These are phyloP conservation scores for Rutidosis leptorrhynchoides DNA, from an alignment of 129 eudicot genomes.

Conservation along the genomic window DNA sequence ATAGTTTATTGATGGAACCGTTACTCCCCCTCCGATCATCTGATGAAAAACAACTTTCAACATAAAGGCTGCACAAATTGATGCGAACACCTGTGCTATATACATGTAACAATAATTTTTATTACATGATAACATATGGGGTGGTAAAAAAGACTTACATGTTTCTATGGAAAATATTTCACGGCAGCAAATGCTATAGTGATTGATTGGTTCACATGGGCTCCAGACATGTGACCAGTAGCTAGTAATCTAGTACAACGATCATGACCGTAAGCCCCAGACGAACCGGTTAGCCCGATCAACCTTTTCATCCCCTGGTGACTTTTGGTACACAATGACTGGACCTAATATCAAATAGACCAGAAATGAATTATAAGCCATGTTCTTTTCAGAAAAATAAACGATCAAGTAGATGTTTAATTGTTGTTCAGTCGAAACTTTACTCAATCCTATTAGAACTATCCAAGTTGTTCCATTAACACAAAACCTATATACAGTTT, in stretches of 20 bases:
- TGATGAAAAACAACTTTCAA: conserved; percentile 69
- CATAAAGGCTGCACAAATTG: conserved; percentile 72
- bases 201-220: conserved; percentile 84
- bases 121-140: conserved; percentile 4
- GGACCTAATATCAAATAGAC: too few species aligned
- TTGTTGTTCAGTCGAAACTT: too few species aligned
- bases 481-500: too few species aligned
- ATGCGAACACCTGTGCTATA: conserved; percentile 69
- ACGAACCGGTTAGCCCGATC: conserved; percentile 69
- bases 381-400: too few species aligned
- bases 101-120: not conserved
- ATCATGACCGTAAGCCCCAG: conserved; percentile 92
- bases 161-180: conserved; percentile 89
- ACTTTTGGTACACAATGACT: conserved; percentile 83
- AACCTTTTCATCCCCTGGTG: conserved; percentile 75
- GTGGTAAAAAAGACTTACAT: conserved; percentile 39
- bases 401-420: too few species aligned
- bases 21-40: conserved; percentile 85
- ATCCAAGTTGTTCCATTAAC: too few species aligned
- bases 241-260: conserved; percentile 72
- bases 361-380: too few species aligned
- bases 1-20: conserved; percentile 64
- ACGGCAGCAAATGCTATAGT: conserved; percentile 95
- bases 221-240: conserved; percentile 95
- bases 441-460: too few species aligned